phyloP scores from a whole-genome alignment of 768 basidiomycete genomes.

The Exidia glandulosa region DNA sequence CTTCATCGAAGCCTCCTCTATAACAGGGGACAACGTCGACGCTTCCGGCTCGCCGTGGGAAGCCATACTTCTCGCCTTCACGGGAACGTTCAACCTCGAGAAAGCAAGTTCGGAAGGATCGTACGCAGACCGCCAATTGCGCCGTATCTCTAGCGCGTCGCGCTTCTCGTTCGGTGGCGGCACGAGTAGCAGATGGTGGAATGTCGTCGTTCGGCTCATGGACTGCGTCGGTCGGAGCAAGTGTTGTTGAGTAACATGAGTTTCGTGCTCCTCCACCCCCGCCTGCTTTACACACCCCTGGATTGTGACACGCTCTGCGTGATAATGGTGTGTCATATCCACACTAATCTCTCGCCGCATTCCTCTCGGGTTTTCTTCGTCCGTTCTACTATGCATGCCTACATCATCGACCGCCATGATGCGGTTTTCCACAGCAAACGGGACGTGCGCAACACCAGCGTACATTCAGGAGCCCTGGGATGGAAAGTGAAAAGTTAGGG shows the following conservation, averaged over 20 bases:
- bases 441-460: too few relatives aligned
- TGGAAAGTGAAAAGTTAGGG: too few relatives aligned
- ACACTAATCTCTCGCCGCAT: too few relatives aligned
- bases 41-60: slow-evolving; percentile 74
- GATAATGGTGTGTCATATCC: too few relatives aligned
- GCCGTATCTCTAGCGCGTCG: slow-evolving; percentile 85
- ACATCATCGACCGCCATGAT: too few relatives aligned
- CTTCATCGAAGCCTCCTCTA: slow-evolving; percentile 86
- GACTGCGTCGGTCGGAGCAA: background rate
- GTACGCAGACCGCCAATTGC: slow-evolving; percentile 88
- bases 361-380: too few relatives aligned
- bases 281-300: too few relatives aligned
- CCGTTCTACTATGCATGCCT: too few relatives aligned
- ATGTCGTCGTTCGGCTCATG: background rate
- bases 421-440: too few relatives aligned
- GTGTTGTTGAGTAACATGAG: background rate
- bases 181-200: background rate
- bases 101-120: slow-evolving; percentile 90
- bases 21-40: slow-evolving; percentile 88
- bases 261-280: too few relatives aligned
- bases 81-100: slow-evolving; percentile 84
- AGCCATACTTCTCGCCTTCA: slow-evolving; percentile 79
- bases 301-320: too few relatives aligned
- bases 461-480: too few relatives aligned
- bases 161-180: slow-evolving; percentile 72